These are phyloP conservation scores for Botryotinia narcissicola DNA, from an alignment of 2,329 filamentous ascomycete genomes.

Conservation along the genomic window DNA sequence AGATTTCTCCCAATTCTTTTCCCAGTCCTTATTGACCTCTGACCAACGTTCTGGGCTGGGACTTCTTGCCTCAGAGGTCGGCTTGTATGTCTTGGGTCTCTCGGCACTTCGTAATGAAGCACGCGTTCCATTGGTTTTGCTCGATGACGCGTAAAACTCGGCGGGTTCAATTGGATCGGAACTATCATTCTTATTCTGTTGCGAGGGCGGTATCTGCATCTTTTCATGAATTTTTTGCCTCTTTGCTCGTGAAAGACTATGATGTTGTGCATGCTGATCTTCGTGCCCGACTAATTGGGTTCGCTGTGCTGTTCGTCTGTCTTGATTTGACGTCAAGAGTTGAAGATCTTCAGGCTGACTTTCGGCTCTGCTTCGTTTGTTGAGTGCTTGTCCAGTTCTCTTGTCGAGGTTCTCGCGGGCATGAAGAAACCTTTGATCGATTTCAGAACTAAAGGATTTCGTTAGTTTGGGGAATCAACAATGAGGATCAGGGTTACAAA, in stretches of 20 bases:
- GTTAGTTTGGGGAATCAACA: background rate
- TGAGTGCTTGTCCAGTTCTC: background rate
- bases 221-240: background rate
- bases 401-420: background rate
- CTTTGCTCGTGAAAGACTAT: background rate
- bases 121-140: slow-evolving; percentile 14
- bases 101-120: slow-evolving; percentile 23
- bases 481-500: background rate
- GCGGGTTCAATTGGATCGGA: background rate
- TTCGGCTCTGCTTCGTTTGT: background rate
- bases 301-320: background rate
- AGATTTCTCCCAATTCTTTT: slow-evolving; percentile 52
- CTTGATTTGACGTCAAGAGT: background rate
- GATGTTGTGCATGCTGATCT: background rate
- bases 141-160: slow-evolving; percentile 12
- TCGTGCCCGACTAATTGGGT: background rate
- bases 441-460: background rate
- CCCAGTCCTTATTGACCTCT: slow-evolving; percentile 50
- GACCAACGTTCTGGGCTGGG: slow-evolving; percentile 48
- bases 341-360: background rate
- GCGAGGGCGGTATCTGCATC: background rate
- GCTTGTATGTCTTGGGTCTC: background rate
- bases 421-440: background rate
- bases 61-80: slow-evolving; percentile 10
- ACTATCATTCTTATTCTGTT: background rate